Percentiles rank a stretch among this genome's conserved stretches.
phyloP scores from a whole-genome alignment of 1,284 basidiomycete species.

The Fomitiporia mediterranea region DNA sequence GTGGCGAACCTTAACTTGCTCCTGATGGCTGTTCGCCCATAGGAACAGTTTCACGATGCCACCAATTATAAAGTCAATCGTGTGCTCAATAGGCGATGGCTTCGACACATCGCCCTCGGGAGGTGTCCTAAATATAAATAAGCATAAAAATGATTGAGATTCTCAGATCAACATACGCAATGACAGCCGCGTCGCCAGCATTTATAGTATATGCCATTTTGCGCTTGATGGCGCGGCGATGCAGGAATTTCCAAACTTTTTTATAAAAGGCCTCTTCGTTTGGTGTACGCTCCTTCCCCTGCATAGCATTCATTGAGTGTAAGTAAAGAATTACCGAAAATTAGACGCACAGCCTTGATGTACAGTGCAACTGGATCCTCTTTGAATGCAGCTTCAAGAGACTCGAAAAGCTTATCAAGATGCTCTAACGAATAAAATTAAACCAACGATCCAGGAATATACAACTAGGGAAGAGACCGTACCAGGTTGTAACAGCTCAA shows the following conservation, averaged over 20 bases:
- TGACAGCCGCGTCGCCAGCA: constrained; percentile 8
- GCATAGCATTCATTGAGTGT: not conserved
- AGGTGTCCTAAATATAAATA: not conserved
- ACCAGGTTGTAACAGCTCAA: constrained; percentile 1
- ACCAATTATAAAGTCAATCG: constrained; percentile 1
- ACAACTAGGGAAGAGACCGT: no score
- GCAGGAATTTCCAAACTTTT: not conserved
- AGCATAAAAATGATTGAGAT: not conserved
- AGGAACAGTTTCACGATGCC: not conserved
- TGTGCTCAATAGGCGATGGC: constrained; percentile 6
- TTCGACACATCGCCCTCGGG: constrained; percentile 1
- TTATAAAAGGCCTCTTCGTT: not conserved
- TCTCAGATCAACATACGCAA: constrained; percentile 5
- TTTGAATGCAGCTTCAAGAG: constrained; percentile 2
- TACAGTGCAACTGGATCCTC: constrained; percentile 10
- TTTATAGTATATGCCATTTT: constrained; percentile 12
- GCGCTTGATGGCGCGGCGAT: constrained; percentile 4
- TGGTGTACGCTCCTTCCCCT: constrained; percentile 7
- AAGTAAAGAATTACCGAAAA: no score
- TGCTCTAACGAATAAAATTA: not conserved
- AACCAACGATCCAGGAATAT: not conserved
- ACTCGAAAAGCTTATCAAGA: constrained; percentile 8
- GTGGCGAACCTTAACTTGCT: constrained; percentile 9
- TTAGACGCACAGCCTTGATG: constrained; percentile 1
- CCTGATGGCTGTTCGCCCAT: not conserved